Evolutionary conservation across 352 stramenopile genomes (phyloP).

Genomic region (Blastocystis sp.): DNA sequence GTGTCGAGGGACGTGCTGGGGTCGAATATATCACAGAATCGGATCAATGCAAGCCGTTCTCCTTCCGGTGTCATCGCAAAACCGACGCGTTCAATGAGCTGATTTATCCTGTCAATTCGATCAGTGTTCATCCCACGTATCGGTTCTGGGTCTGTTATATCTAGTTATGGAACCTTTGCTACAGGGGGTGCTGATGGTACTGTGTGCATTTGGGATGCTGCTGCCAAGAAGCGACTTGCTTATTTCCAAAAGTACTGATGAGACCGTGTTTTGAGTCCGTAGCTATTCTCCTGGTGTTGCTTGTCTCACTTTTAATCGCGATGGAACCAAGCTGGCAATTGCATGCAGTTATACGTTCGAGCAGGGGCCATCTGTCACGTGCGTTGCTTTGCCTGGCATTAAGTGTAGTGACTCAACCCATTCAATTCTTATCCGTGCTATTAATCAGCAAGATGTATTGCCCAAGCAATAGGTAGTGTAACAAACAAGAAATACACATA

Average conservation of each 20-base stretch:
- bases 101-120: slow-evolving; percentile 87
- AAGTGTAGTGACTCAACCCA: not conserved
- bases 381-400: not conserved
- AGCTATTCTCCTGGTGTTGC: slow-evolving; percentile 74
- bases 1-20: slow-evolving; percentile 87
- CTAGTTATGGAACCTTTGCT: slow-evolving; percentile 80
- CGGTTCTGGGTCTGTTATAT: too few relatives aligned
- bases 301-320: slow-evolving; percentile 84
- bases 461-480: not conserved
- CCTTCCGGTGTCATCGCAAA: slow-evolving; percentile 92
- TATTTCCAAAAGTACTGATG: slow-evolving; percentile 68
- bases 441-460: not conserved
- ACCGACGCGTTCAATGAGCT: slow-evolving; percentile 69
- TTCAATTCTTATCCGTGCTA: slow-evolving; percentile 6
- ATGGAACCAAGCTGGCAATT: slow-evolving; percentile 85
- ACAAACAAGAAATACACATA: not conserved
- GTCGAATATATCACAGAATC: slow-evolving; percentile 86
- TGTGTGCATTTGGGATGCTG: slow-evolving; percentile 68
- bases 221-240: slow-evolving; percentile 87
- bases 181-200: slow-evolving; percentile 86
- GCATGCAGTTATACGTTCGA: slow-evolving; percentile 92
- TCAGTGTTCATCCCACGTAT: slow-evolving; percentile 85
- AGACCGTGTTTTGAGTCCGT: not conserved
- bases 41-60: slow-evolving; percentile 77
- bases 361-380: slow-evolving; percentile 70